Evolutionary conservation across 2,329 filamentous ascomycete genomes (phyloP).

Genomic region (Fusarium chlamydosporum): DNA sequence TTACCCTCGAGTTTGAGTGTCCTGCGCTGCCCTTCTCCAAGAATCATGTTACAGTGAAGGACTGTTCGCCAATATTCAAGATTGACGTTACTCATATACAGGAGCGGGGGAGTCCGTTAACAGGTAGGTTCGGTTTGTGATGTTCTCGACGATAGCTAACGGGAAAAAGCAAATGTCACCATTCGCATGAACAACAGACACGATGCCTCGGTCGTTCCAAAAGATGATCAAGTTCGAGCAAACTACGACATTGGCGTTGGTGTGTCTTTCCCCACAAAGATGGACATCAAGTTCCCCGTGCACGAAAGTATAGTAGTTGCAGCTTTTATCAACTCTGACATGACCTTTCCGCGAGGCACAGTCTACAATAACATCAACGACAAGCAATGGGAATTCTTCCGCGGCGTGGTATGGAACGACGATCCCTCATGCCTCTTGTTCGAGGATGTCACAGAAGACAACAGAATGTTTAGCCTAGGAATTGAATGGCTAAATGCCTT

Average conservation of each 20-base stretch:
- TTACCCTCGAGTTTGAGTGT: conserved; percentile 36
- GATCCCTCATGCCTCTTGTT: conserved; percentile 37
- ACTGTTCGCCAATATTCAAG: conserved; percentile 17
- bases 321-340: conserved; percentile 33
- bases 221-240: background rate
- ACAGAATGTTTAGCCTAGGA: conserved; percentile 28
- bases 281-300: conserved; percentile 29
- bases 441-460: conserved; percentile 19
- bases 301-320: conserved; percentile 34
- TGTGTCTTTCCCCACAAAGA: conserved; percentile 21
- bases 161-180: conserved; percentile 13
- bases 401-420: conserved; percentile 37
- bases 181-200: conserved; percentile 20
- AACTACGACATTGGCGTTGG: conserved; percentile 33
- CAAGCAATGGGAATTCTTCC: conserved; percentile 38
- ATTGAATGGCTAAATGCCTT: conserved; percentile 30
- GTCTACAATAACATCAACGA: conserved; percentile 41
- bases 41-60: conserved; percentile 23
- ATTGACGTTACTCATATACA: conserved; percentile 30
- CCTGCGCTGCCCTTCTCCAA: conserved; percentile 24
- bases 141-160: background rate
- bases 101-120: conserved; percentile 25
- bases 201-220: rapidly evolving
- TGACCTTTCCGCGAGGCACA: conserved; percentile 32
- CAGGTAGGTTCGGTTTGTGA: background rate